phyloP scores from a whole-genome alignment of 306 rosid species.

The Vicia villosa region DNA sequence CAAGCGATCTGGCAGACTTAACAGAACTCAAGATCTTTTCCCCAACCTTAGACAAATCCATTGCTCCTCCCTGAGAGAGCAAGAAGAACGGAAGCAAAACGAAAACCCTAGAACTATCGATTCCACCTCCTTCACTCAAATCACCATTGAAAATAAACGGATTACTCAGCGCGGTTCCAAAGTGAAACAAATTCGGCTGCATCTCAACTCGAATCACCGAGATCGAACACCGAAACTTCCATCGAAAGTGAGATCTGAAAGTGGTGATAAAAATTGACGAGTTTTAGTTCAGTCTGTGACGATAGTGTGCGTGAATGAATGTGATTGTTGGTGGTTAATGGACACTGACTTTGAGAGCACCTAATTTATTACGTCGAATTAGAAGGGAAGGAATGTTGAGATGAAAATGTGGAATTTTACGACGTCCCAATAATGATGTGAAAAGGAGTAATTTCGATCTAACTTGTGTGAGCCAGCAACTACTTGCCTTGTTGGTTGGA shows the following conservation, averaged over 20 bases:
- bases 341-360: too few species aligned
- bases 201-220: slow-evolving; percentile 67
- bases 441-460: too few species aligned
- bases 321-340: too few species aligned
- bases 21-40: slow-evolving; percentile 97
- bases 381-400: too few species aligned
- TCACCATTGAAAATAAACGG: slow-evolving; percentile 77
- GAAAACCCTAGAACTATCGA: slow-evolving; percentile 80
- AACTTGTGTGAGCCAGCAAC: too few species aligned
- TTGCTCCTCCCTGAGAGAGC: slow-evolving; percentile 85
- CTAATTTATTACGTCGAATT: too few species aligned
- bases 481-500: too few species aligned
- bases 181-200: slow-evolving; percentile 92
- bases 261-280: too few species aligned
- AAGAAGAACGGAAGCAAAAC: slow-evolving; percentile 84
- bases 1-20: slow-evolving; percentile 94
- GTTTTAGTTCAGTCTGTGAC: too few species aligned
- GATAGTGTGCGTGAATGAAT: too few species aligned
- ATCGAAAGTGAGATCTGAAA: slow-evolving; percentile 3
- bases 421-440: too few species aligned
- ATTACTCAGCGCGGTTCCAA: slow-evolving; percentile 76
- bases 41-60: slow-evolving; percentile 96
- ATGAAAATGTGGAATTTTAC: too few species aligned
- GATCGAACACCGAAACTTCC: slow-evolving; percentile 40
- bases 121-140: slow-evolving; percentile 71